Percentiles rank a stretch among this genome's conserved stretches.
phyloP scores from a whole-genome alignment of 805 yeast species.

The Torulaspora quercuum region DNA sequence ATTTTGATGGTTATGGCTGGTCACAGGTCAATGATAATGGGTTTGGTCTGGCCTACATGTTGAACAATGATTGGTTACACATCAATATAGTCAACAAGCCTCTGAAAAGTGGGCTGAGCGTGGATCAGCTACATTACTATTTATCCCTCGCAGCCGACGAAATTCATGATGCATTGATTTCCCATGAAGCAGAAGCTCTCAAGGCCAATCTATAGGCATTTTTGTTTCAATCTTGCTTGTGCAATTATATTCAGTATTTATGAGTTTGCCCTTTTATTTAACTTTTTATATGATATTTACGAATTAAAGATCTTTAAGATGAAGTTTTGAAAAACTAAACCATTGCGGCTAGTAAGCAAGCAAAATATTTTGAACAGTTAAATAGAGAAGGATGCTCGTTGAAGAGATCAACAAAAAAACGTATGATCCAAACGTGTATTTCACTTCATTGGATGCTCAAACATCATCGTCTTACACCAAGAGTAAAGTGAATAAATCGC shows the following conservation, averaged over 20 bases:
- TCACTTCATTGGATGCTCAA: constrained; percentile 26
- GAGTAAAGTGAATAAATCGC: constrained; percentile 20
- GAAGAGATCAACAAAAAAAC: constrained; percentile 36
- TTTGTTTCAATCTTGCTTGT: too few species aligned
- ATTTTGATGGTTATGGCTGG: constrained; percentile 92
- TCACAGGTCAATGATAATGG: constrained; percentile 93
- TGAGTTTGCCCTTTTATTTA: too few species aligned
- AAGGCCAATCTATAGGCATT: constrained; percentile 23
- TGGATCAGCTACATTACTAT: constrained; percentile 54
- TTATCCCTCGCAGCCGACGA: constrained; percentile 78
- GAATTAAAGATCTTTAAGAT: too few species aligned
- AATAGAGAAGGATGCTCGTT: constrained; percentile 17
- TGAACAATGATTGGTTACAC: constrained; percentile 79
- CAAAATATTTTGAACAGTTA: too few species aligned
- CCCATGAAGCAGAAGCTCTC: constrained; percentile 5
- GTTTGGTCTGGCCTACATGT: constrained; percentile 89
- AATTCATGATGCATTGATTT: constrained; percentile 57
- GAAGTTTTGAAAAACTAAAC: too few species aligned
- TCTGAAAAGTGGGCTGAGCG: constrained; percentile 33
- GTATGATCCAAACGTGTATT: constrained; percentile 35
- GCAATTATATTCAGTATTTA: too few species aligned
- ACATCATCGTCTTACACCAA: constrained; percentile 23
- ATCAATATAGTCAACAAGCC: constrained; percentile 72
- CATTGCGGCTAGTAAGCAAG: too few species aligned
- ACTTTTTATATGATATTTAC: constrained; percentile 2